A percentile compares a stretch with the other conserved stretches of the same genome.
Conservation (phyloP, 2,329 filamentous ascomycete species). For the Alternaria rosae region DNA sequence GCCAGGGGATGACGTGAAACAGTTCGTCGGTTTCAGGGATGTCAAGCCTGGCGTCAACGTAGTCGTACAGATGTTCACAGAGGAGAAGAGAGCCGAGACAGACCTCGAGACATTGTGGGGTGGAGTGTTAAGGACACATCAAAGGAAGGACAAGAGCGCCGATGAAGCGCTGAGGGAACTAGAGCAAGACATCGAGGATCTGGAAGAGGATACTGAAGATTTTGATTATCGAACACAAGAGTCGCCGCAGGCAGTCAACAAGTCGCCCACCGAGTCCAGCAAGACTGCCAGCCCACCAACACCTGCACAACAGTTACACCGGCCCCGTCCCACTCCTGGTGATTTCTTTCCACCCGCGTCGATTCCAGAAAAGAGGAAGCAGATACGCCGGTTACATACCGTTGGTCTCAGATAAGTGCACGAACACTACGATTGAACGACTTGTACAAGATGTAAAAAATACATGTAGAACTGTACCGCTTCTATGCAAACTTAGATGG, state of each 20-base stretch:
- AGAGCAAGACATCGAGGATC: slow-evolving; percentile 30
- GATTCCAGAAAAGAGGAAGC: slow-evolving; percentile 13
- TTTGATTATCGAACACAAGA: slow-evolving; percentile 9
- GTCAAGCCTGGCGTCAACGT: slow-evolving; percentile 64
- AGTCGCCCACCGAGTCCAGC: background rate
- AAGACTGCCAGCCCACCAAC: background rate
- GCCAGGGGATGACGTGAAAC: slow-evolving; percentile 50
- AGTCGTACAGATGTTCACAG: slow-evolving; percentile 75
- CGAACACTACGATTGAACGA: background rate
- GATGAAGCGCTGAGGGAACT: slow-evolving; percentile 37
- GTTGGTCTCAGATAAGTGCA: background rate
- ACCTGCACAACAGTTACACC: slow-evolving; percentile 26
- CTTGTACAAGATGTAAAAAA: background rate
- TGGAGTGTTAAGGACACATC: slow-evolving; percentile 54
- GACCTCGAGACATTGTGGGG: slow-evolving; percentile 72
- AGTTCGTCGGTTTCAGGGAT: slow-evolving; percentile 80
- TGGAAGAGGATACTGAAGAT: slow-evolving; percentile 25
- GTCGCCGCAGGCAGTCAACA: background rate
- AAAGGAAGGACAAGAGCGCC: slow-evolving; percentile 47
- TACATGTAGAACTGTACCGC: background rate
- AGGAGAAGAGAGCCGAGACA: slow-evolving; percentile 72
- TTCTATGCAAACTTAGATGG: background rate
- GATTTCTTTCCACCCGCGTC: slow-evolving; percentile 38
- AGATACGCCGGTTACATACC: slow-evolving; percentile 38
- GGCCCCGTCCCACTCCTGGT: slow-evolving; percentile 28